Percentiles rank a stretch among this genome's conserved stretches.
phyloP scores from a whole-genome alignment of 2,329 filamentous ascomycete species.

The Fusarium torreyae region DNA sequence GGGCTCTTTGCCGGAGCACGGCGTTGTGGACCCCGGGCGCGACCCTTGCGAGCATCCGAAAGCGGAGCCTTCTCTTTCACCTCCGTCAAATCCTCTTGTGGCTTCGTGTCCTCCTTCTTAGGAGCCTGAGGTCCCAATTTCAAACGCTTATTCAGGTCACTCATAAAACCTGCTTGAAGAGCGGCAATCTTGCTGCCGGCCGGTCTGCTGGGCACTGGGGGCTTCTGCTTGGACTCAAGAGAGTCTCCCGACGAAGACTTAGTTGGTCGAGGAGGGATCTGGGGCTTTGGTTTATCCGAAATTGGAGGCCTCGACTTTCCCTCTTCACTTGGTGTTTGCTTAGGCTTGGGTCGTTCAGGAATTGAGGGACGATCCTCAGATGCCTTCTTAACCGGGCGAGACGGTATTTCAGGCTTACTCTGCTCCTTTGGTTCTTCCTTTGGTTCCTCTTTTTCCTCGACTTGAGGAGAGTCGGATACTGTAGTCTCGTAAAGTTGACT shows the following conservation, averaged over 20 bases:
- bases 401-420: slow-evolving; percentile 51
- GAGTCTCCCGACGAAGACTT: slow-evolving; percentile 63
- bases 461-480: slow-evolving; percentile 61
- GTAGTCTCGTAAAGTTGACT: slow-evolving; percentile 85
- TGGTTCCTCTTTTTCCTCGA: slow-evolving; percentile 47
- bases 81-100: slow-evolving; percentile 68
- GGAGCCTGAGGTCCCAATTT: slow-evolving; percentile 86
- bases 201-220: slow-evolving; percentile 81
- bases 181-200: slow-evolving; percentile 90
- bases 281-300: slow-evolving; percentile 71
- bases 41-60: slow-evolving; percentile 88
- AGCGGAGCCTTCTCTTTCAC: slow-evolving; percentile 84
- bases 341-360: slow-evolving; percentile 70
- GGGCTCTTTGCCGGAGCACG: slow-evolving; percentile 73
- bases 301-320: slow-evolving; percentile 59
- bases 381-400: slow-evolving; percentile 57
- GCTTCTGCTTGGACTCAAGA: slow-evolving; percentile 78
- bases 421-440: slow-evolving; percentile 43
- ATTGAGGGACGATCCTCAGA: slow-evolving; percentile 62
- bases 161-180: slow-evolving; percentile 92
- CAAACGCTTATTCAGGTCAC: slow-evolving; percentile 90
- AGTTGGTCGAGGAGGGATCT: slow-evolving; percentile 73
- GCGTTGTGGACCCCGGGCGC: slow-evolving; percentile 88
- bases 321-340: slow-evolving; percentile 58
- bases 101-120: slow-evolving; percentile 78